Percentiles rank a stretch among this genome's conserved stretches.
Conservation (phyloP, 306 rosid genomes). For the Cicer pinnatifidum region DNA sequence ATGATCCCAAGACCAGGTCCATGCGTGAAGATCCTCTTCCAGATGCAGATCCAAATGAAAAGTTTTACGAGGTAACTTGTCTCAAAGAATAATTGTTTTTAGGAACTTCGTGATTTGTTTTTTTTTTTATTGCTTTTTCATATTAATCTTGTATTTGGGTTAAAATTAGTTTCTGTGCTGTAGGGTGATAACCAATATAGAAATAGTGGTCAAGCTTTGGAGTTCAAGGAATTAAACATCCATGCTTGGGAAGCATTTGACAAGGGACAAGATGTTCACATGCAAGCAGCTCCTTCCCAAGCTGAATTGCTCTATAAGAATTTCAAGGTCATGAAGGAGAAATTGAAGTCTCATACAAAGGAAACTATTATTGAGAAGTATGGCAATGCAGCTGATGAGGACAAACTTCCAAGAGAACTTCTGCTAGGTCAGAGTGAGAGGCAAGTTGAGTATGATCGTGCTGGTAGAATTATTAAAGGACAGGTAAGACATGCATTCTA, state of each 20-base stretch:
- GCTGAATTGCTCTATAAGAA: constrained; percentile 53
- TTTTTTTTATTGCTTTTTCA: constrained; percentile 2
- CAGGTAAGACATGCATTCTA: constrained; percentile 48
- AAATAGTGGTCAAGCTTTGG: constrained; percentile 48
- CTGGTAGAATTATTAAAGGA: constrained; percentile 51
- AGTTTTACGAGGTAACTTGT: constrained; percentile 56
- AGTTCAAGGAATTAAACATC: constrained; percentile 45
- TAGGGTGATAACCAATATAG: constrained; percentile 59
- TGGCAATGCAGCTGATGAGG: constrained; percentile 45
- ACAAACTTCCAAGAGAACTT: constrained; percentile 59
- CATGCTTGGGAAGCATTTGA: constrained; percentile 49
- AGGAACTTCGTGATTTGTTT: neutral
- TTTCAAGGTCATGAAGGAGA: constrained; percentile 59
- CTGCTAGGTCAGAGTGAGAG: constrained; percentile 66
- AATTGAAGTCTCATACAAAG: constrained; percentile 62
- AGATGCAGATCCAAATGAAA: constrained; percentile 76
- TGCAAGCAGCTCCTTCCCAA: constrained; percentile 76
- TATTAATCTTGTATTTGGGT: neutral
- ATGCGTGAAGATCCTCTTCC: constrained; percentile 82
- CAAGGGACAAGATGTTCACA: constrained; percentile 65
- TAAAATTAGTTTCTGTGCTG: neutral
- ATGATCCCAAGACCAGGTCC: constrained; percentile 56
- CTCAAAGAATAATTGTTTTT: neutral
- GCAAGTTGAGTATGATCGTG: constrained; percentile 66
- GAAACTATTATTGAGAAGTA: constrained; percentile 49